Percentiles rank a stretch among this genome's conserved stretches.
These are phyloP conservation scores for Arabis hirsuta DNA, from an alignment of 345 rosid genomes.

Conservation along the genomic window DNA sequence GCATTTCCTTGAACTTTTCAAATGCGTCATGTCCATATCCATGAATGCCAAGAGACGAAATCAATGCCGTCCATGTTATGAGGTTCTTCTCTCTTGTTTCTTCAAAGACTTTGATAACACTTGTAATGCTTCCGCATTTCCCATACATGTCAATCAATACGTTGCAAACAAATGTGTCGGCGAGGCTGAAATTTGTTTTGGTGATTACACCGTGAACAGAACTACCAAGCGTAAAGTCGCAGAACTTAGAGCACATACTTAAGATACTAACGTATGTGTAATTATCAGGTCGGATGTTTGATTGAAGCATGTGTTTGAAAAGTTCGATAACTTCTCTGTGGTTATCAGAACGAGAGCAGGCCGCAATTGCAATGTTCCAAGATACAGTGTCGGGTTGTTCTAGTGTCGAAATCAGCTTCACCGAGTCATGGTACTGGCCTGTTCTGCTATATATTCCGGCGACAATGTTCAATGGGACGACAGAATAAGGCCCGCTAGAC, in stretches of 20 bases:
- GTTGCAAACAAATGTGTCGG: conserved; percentile 70
- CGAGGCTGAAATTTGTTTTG: conserved; percentile 56
- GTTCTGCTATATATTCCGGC: conserved; percentile 75
- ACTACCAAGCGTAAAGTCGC: conserved; percentile 69
- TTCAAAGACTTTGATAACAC: conserved; percentile 56
- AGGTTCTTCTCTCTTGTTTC: conserved; percentile 56
- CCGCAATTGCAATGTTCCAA: conserved; percentile 81
- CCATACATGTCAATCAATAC: conserved; percentile 89
- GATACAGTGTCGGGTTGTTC: conserved; percentile 78
- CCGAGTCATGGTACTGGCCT: conserved; percentile 60
- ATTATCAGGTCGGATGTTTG: conserved; percentile 63
- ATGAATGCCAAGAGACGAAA: conserved; percentile 74
- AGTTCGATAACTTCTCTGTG: conserved; percentile 61
- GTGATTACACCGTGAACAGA: conserved; percentile 69
- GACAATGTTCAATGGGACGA: conserved; percentile 55
- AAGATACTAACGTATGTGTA: conserved; percentile 82
- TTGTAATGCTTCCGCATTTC: conserved; percentile 69
- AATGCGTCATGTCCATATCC: conserved; percentile 67
- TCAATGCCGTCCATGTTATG: conserved; percentile 81
- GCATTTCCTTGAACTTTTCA: conserved; percentile 62
- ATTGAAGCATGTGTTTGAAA: conserved; percentile 62
- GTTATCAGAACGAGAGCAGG: conserved; percentile 66
- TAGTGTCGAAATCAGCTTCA: conserved; percentile 66
- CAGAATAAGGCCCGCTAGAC: conserved; percentile 44
- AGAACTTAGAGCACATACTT: conserved; percentile 53